A percentile compares a stretch with the other conserved stretches of the same genome.
These are phyloP conservation scores for Scalesia atractyloides DNA, from an alignment of 129 eudicot genomes.

Conservation along the genomic window DNA sequence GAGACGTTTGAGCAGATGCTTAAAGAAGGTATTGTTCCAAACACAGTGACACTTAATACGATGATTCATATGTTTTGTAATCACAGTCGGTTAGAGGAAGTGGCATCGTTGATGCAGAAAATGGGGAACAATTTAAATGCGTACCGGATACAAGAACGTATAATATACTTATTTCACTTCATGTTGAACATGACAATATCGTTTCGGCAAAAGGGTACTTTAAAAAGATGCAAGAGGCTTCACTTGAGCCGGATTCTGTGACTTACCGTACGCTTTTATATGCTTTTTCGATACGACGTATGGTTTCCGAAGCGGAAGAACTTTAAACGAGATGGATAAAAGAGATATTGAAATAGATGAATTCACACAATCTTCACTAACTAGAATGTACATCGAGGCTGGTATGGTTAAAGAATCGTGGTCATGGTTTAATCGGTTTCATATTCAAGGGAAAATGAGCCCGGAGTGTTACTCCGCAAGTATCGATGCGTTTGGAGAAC, in stretches of 20 bases:
- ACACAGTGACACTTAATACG: slow-evolving; percentile 80
- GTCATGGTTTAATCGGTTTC: slow-evolving; percentile 80
- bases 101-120: slow-evolving; percentile 53
- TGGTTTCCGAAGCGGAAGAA: slow-evolving; percentile 83
- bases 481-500: slow-evolving; percentile 83
- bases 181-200: slow-evolving; percentile 66
- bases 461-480: slow-evolving; percentile 81
- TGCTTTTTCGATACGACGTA: slow-evolving; percentile 77
- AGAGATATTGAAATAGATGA: slow-evolving; percentile 73
- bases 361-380: slow-evolving; percentile 76
- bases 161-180: slow-evolving; percentile 81
- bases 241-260: slow-evolving; percentile 73
- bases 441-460: slow-evolving; percentile 68
- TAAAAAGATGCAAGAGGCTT: slow-evolving; percentile 62
- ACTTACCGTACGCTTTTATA: slow-evolving; percentile 87
- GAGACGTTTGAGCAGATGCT: slow-evolving; percentile 67
- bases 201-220: slow-evolving; percentile 57
- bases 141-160: slow-evolving; percentile 83
- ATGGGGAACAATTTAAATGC: slow-evolving; percentile 78
- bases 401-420: slow-evolving; percentile 64
- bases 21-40: slow-evolving; percentile 62
- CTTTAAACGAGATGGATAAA: slow-evolving; percentile 73
- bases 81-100: slow-evolving; percentile 66
- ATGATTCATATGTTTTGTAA: slow-evolving; percentile 88
- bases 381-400: slow-evolving; percentile 88